Base-by-base conservation (phyloP, 164 flowering plant species). In the Stephania japonica region DNA sequence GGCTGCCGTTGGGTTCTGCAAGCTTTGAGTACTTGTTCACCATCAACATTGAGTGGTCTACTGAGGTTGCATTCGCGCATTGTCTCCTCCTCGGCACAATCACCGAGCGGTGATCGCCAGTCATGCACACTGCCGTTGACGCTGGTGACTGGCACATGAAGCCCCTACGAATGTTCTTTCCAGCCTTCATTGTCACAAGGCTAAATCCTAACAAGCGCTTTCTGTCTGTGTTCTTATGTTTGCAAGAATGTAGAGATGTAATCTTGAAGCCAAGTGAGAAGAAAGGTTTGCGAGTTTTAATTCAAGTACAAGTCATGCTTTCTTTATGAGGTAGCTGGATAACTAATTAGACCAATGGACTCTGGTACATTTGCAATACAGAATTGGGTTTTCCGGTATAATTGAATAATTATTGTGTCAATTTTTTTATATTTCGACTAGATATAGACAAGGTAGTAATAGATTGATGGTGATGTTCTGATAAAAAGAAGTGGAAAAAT, bases 141-240 rank as follows among this genome's bases (percentile, higher is more conserved):
- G 80, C 83, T n/a, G 76, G 81, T 49, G 95, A 85, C 27, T 78
- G 88, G 87, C 95, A 90, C 86, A 86, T 84, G 80, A 90, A 87
- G 4, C 92, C 90, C 69, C 84, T 73, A 84, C 82, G 81, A 74
- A 78, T 80, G 78, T 75, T 73, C 72, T 50, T 81, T 3, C 25
- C 66, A 59, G 59, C 74, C 75, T 78, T 86, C 81, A 41, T 77
- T 65, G 69, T 81, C 86, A 78, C 77, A 12, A 5, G 65, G 69
- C 70, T 21, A 4, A n/a, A 18, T 73, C 32, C 67, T 71, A 5
- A 1, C 10, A 14, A 18, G 6, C 14, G n/a, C 26, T 67, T 12
- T 47, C 8, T 67, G 19, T 19, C 43, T 42, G 12, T 1, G 47
- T 25, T 61, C 56, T 66, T 65, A 23, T 9, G 47, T 16, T 21